These are phyloP conservation scores for Geotrichum bryndzae DNA, from an alignment of 1,139 yeast species.

Conservation along the genomic window DNA sequence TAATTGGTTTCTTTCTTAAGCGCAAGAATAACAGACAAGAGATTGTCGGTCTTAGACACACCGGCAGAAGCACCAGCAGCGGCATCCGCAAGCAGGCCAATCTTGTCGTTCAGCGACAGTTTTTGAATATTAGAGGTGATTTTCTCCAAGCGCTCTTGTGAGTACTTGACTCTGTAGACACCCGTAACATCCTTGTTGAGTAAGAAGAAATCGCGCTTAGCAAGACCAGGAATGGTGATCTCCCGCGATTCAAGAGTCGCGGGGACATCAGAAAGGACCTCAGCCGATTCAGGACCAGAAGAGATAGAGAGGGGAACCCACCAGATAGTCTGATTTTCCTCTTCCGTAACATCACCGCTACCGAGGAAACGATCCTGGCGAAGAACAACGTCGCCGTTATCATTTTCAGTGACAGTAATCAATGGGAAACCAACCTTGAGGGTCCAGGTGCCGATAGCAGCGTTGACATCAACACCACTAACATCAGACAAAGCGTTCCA, in stretches of 20 bases:
- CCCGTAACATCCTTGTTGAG: constrained; percentile 60
- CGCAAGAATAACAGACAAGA: constrained; percentile 41
- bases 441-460: constrained; percentile 57
- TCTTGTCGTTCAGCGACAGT: constrained; percentile 53
- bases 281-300: constrained; percentile 31
- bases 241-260: constrained; percentile 25
- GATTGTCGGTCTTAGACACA: constrained; percentile 46
- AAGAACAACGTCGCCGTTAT: constrained; percentile 35
- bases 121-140: constrained; percentile 39
- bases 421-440: constrained; percentile 61
- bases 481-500: constrained; percentile 55
- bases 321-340: constrained; percentile 70
- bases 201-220: constrained; percentile 52
- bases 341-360: constrained; percentile 71
- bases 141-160: constrained; percentile 41
- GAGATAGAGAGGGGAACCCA: constrained; percentile 62
- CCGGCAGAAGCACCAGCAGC: constrained; percentile 58
- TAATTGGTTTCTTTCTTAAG: constrained; percentile 48
- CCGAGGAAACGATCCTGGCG: constrained; percentile 67
- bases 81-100: constrained; percentile 59
- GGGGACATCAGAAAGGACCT: constrained; percentile 19
- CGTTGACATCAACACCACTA: constrained; percentile 48
- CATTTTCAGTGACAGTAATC: constrained; percentile 41
- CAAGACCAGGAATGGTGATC: constrained; percentile 26
- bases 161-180: constrained; percentile 62